Evolutionary conservation across 164 flowering plant species (phyloP), one percentile per base, ranked within the genome.

Genomic region (Stephania yunnanensis): DNA sequence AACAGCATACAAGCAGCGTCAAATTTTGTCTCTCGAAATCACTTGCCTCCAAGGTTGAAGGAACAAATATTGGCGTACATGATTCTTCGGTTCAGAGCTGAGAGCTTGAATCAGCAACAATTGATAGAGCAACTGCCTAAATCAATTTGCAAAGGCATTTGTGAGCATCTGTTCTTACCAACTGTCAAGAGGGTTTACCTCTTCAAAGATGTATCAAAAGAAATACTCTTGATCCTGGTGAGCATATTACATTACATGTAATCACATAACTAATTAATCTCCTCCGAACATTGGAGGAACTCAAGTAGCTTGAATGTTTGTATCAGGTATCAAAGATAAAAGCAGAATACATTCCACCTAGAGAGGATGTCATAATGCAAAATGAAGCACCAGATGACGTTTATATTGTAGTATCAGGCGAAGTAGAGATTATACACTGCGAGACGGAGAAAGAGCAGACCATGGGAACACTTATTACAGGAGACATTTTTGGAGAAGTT

Each of bases 1-100:
- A 90, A 90, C 80, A 92, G 94, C 84, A 89, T 93, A 77, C 88
- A 93, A 83, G 85, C 91, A 36, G 97, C 99, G 71, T 93, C 97
- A 0, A 90, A 81, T 73, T 95, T 95, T 76, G 98, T 90, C 64
- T 71, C 72, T 31, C 83, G 99, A 15, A 95, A 95, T 76, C 89
- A 83, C 15, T 75, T 95, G 75, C 99, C 97, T 25, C 84, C 85
- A 2, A 81, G 93, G 77, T 71, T 95, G 81, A 89, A 87, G 78
- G 90, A 86, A 13, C 99, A 95, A 69, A 95, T 95, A 69, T 50
- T 95, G 71, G 94, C 92, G 46, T 92, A 95, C 70, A 93, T 95
- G 96, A 92, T 97, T 66, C 77, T 95, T 74, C 89, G 91, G 63
- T 95, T 88, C 74, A 90, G 90, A 85, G 96, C 99, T 1, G 99